phyloP scores from a whole-genome alignment of 306 rosid genomes.

The Canavalia gladiata region DNA sequence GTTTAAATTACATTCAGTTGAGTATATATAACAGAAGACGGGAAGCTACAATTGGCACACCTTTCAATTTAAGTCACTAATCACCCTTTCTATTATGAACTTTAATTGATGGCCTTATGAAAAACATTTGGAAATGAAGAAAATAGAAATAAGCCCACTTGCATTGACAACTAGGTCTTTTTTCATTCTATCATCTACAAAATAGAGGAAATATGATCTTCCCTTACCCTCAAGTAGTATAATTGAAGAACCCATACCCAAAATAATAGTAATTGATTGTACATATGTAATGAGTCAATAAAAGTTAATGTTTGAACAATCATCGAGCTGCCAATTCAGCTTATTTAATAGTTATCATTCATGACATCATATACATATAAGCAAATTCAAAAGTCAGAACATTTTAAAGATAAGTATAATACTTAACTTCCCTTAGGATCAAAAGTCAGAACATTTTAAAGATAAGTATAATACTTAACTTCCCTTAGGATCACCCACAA shows the following conservation, averaged over 20 bases:
- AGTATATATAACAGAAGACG: not conserved
- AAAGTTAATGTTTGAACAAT: constrained; percentile 8
- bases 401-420: not conserved
- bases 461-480: not conserved
- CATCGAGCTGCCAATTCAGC: constrained; percentile 10
- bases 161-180: constrained; percentile 26
- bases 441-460: not conserved
- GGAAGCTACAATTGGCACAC: constrained; percentile 4
- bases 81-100: constrained; percentile 33
- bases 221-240: not conserved
- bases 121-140: constrained; percentile 15
- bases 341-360: constrained; percentile 1
- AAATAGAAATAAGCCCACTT: not conserved
- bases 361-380: not conserved
- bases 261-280: not conserved
- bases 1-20: constrained; percentile 6
- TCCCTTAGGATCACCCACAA: constrained; percentile 22
- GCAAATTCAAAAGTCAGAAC: not conserved
- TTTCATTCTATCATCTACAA: not conserved
- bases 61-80: constrained; percentile 33
- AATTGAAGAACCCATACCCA: not conserved
- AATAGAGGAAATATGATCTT: not conserved
- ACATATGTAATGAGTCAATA: not conserved
- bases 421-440: constrained; percentile 11
- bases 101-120: not conserved